These are phyloP conservation scores for Bisporella sp. DNA, from an alignment of 2,329 filamentous ascomycete genomes.

Conservation along the genomic window DNA sequence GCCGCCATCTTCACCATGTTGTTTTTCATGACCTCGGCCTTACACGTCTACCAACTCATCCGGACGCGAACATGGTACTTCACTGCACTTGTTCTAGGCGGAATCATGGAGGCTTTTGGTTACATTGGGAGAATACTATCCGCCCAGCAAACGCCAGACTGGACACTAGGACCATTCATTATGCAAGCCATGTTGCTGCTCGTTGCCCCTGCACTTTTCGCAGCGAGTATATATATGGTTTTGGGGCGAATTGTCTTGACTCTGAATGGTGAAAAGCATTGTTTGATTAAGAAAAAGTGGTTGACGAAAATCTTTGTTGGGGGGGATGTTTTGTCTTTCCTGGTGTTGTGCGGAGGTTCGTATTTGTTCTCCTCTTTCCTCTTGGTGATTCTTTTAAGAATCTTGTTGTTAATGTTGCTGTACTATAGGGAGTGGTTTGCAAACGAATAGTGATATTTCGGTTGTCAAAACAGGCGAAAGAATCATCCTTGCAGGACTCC, in stretches of 20 bases:
- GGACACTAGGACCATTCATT: slow-evolving; percentile 21
- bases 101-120: slow-evolving; percentile 30
- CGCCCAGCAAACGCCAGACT: slow-evolving; percentile 13
- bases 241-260: slow-evolving; percentile 30
- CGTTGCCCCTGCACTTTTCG: slow-evolving; percentile 31
- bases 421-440: neutral
- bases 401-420: neutral
- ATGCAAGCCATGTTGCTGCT: slow-evolving; percentile 31
- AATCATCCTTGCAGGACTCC: slow-evolving; percentile 40
- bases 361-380: no score
- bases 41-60: slow-evolving; percentile 9
- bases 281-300: slow-evolving; percentile 33
- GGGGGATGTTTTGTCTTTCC: slow-evolving; percentile 38
- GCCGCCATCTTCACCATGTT: slow-evolving; percentile 6
- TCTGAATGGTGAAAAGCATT: slow-evolving; percentile 31
- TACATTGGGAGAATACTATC: slow-evolving; percentile 22
- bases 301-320: slow-evolving; percentile 41
- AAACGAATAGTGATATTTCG: slow-evolving; percentile 23
- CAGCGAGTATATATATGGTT: slow-evolving; percentile 14
- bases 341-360: slow-evolving; percentile 29
- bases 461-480: slow-evolving; percentile 28
- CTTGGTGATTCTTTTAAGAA: neutral
- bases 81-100: slow-evolving; percentile 18
- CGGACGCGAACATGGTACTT: slow-evolving; percentile 19
- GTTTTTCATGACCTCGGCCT: slow-evolving; percentile 4